Evolutionary conservation across 176 grass and related monocot genomes (phyloP).

Genomic region (Aegilops bicornis): DNA sequence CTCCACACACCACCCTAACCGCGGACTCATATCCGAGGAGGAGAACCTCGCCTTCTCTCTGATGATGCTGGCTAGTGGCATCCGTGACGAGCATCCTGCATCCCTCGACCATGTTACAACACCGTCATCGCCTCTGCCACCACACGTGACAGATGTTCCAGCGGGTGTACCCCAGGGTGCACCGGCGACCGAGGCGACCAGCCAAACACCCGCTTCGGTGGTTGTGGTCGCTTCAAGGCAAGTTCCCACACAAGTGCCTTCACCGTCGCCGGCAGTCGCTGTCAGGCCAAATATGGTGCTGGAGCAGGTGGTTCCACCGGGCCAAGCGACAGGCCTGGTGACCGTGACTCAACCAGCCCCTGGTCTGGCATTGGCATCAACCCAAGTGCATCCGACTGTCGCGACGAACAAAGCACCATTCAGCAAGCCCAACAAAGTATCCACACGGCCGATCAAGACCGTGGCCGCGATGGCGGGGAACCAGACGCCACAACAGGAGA

Average conservation of each 20-base stretch:
- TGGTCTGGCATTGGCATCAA: not conserved
- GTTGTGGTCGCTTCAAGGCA: not conserved
- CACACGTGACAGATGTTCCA: not conserved
- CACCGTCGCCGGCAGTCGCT: not conserved
- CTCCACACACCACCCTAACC: not conserved
- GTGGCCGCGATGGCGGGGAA: not conserved
- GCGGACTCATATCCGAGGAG: not conserved
- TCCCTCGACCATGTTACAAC: not conserved
- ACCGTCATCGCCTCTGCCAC: not conserved
- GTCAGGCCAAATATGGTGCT: not conserved
- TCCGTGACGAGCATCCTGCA: not conserved
- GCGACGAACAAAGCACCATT: too few species aligned
- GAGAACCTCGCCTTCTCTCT: not conserved
- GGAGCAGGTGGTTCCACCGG: not conserved
- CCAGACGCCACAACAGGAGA: not conserved
- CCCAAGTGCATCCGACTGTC: not conserved
- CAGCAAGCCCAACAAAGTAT: too few species aligned
- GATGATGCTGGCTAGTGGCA: not conserved
- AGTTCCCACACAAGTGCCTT: not conserved
- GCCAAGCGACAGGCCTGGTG: not conserved
- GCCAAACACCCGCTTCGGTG: too few species aligned
- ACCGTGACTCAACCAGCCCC: not conserved
- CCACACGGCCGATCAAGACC: not conserved
- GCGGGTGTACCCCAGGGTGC: not conserved
- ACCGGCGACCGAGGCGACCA: not conserved